These are phyloP conservation scores for Suhomyces pyralidae DNA, from an alignment of 805 yeast species.

Conservation along the genomic window DNA sequence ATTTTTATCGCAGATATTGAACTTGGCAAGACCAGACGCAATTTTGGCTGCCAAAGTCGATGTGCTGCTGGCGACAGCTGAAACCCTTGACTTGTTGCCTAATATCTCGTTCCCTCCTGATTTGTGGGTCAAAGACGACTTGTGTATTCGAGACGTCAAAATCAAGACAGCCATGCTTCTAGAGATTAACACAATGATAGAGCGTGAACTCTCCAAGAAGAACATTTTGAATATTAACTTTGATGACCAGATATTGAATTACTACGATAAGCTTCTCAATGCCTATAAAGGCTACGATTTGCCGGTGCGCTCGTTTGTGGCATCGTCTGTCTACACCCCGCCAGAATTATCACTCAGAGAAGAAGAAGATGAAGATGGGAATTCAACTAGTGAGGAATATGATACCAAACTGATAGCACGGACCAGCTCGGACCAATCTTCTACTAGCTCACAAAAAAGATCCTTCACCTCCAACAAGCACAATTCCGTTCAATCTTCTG, in stretches of 20 bases:
- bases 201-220: constrained; percentile 12
- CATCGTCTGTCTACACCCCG: constrained; percentile 6
- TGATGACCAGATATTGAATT: constrained; percentile 26
- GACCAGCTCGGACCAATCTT: constrained; percentile 12
- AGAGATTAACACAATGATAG: constrained; percentile 33
- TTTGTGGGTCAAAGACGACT: constrained; percentile 34
- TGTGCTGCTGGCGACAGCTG: background rate
- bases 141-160: constrained; percentile 27
- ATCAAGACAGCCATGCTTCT: constrained; percentile 30
- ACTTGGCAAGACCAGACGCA: constrained; percentile 16
- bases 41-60: constrained; percentile 10
- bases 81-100: constrained; percentile 27
- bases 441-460: constrained; percentile 10
- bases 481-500: background rate
- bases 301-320: constrained; percentile 1
- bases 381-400: constrained; percentile 11
- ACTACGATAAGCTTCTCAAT: constrained; percentile 29
- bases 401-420: constrained; percentile 12
- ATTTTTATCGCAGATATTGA: constrained; percentile 23
- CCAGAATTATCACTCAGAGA: constrained; percentile 13
- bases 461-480: constrained; percentile 1
- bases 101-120: constrained; percentile 34
- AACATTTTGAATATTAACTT: constrained; percentile 6
- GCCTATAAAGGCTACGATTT: constrained; percentile 33
- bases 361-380: constrained; percentile 15